Evolutionary conservation across 140 eudicot genomes (phyloP).

Genomic region (Anethum foeniculum): DNA sequence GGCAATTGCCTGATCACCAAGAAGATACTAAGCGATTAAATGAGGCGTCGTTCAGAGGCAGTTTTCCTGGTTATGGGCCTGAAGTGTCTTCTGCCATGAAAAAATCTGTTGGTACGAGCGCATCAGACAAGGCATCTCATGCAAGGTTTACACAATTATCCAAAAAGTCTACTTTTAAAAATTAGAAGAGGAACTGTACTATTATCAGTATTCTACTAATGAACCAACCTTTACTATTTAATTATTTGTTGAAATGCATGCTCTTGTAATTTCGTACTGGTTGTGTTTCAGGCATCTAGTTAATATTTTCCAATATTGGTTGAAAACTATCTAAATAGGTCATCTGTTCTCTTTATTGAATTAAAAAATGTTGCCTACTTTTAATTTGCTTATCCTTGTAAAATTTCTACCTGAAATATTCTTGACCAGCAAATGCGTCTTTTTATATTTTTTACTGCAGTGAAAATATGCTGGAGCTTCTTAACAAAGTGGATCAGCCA

Average conservation of each 20-base stretch:
- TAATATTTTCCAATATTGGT: background rate
- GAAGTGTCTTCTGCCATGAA: slow-evolving; percentile 32
- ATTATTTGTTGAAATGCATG: background rate
- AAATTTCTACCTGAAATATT: background rate
- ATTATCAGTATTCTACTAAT: background rate
- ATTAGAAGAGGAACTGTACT: background rate
- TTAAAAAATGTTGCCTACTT: background rate
- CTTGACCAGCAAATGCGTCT: background rate
- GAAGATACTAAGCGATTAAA: slow-evolving; percentile 37
- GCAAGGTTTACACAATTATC: slow-evolving; percentile 40
- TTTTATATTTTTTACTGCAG: slow-evolving; percentile 29
- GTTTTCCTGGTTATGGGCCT: slow-evolving; percentile 37
- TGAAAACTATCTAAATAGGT: background rate
- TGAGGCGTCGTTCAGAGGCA: slow-evolving; percentile 39
- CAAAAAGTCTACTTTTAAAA: background rate
- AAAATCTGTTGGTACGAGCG: slow-evolving; percentile 35
- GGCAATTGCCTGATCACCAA: slow-evolving; percentile 29
- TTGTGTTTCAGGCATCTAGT: background rate
- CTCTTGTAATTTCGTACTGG: background rate
- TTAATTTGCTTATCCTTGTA: background rate
- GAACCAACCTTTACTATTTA: background rate
- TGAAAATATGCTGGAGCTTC: slow-evolving; percentile 84
- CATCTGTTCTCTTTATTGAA: background rate
- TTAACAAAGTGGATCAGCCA: slow-evolving; percentile 80
- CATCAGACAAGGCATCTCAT: slow-evolving; percentile 40